A percentile compares a stretch with the other conserved stretches of the same genome.
phyloP scores from a whole-genome alignment of 345 rosid species.

The Orychophragmus violaceus region DNA sequence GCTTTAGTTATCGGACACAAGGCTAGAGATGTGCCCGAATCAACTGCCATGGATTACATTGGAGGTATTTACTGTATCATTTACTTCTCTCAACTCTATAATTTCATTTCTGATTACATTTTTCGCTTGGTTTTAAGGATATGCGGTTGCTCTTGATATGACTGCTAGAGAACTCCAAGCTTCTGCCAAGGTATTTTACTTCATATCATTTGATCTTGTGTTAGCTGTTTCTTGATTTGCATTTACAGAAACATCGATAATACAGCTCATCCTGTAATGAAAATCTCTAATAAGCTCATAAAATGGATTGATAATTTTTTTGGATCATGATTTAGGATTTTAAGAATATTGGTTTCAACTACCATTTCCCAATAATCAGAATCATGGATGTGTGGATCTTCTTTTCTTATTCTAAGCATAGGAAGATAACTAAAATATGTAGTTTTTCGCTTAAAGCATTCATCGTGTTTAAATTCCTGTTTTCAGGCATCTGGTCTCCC shows the following conservation, averaged over 20 bases:
- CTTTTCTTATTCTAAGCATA: background rate
- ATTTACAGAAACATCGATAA: background rate
- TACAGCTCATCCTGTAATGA: background rate
- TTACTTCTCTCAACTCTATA: background rate
- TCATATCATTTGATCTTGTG: background rate
- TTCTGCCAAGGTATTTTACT: slow-evolving; percentile 59
- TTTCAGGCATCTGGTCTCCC: background rate
- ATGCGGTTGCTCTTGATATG: slow-evolving; percentile 97
- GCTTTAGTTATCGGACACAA: slow-evolving; percentile 73
- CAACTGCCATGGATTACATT: slow-evolving; percentile 74
- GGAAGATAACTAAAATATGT: background rate
- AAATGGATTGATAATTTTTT: background rate
- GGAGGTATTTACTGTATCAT: slow-evolving; percentile 44
- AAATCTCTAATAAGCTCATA: background rate
- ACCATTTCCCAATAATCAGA: no score
- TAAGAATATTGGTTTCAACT: background rate
- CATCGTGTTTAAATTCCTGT: background rate
- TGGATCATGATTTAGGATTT: background rate
- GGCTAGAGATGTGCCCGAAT: slow-evolving; percentile 78
- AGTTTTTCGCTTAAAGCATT: background rate
- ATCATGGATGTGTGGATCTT: background rate
- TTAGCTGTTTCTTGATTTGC: background rate
- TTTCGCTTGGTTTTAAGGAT: slow-evolving; percentile 34
- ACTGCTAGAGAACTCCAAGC: slow-evolving; percentile 93
- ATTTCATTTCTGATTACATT: background rate